Evolutionary conservation across 371 early-diverging fungal genomes (phyloP), one percentile per base, ranked within the genome.

Genomic region (Conidiobolus incongruus): DNA sequence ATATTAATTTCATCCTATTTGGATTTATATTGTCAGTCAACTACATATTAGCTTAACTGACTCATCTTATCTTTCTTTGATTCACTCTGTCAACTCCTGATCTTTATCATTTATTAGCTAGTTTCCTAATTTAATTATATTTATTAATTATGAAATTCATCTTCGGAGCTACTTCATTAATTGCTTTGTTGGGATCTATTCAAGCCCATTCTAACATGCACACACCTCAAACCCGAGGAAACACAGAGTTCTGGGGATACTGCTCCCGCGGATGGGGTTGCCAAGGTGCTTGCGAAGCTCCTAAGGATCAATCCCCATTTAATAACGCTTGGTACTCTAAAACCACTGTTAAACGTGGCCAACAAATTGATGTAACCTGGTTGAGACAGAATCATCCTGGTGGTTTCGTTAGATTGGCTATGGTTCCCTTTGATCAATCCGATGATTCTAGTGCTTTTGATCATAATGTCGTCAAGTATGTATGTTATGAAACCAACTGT

Each of bases 361-460:
- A 65, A 36, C 47, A 51, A 26, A 50, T 70, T 17, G 51, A 50
- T 0, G 54, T 70, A 20, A 38, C 48, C 16, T 71, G 72, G 72
- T 42, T 51, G 17, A 55, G 72, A 6, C 55, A 58, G 45, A 72
- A 72, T 51, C 72, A 72, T 41, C 68, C 73, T 0, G 72, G 67
- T 1, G 73, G 72, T 4, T 72, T 72, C 44, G 66, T 72, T 28
- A 59, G 70, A 11, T 50, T 69, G 24, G 50, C 65, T 11, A 58
- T 72, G 53, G 64, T 62, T 5, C 63, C 66, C 13, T 63, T 62
- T 52, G 51, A 58, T 40, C 47, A 61, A 20, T 65, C 68, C 7
- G 63, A 72, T 42, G 51, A 51, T 45, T 58, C 61, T 59, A 32
- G 46, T 2, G 60, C 61, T 4, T 70, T 72, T 45, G 62, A 72